These are phyloP conservation scores for Pogostemon cablin DNA, from an alignment of 257 asterid genomes.

Conservation along the genomic window DNA sequence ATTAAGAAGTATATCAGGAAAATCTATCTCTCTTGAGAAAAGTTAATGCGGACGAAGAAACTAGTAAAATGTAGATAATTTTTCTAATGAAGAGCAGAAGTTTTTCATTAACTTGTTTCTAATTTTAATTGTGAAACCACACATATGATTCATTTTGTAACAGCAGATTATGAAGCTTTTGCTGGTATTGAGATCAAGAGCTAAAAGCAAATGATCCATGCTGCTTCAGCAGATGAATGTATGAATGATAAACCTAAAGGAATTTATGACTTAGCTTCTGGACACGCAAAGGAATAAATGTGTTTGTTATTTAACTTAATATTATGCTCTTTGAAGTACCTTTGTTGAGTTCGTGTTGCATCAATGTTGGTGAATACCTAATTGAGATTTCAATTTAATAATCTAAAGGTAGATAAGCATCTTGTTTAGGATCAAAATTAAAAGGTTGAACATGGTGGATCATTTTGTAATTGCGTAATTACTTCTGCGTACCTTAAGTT, in stretches of 20 bases:
- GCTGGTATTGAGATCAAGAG: not conserved
- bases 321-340: slow-evolving; percentile 15
- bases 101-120: slow-evolving; percentile 10
- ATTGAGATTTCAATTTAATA: not conserved
- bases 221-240: slow-evolving; percentile 28
- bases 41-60: slow-evolving; percentile 5
- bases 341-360: not conserved
- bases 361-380: slow-evolving; percentile 5
- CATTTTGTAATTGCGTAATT: not conserved
- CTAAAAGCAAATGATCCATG: slow-evolving; percentile 16
- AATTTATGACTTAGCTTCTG: slow-evolving; percentile 18
- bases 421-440: slow-evolving; percentile 14
- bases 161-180: slow-evolving; percentile 5
- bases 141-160: slow-evolving; percentile 2
- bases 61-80: slow-evolving; percentile 17
- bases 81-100: slow-evolving; percentile 2
- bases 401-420: not conserved
- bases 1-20: not conserved
- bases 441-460: not conserved
- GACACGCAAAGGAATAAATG: not conserved
- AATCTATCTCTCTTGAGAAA: slow-evolving; percentile 3
- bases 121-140: slow-evolving; percentile 9
- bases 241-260: slow-evolving; percentile 21
- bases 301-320: not conserved
- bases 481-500: not conserved